A percentile compares a stretch with the other conserved stretches of the same genome.
These are phyloP conservation scores for Ganoderma leucocontextum DNA, from an alignment of 1,284 basidiomycete genomes.

Conservation along the genomic window DNA sequence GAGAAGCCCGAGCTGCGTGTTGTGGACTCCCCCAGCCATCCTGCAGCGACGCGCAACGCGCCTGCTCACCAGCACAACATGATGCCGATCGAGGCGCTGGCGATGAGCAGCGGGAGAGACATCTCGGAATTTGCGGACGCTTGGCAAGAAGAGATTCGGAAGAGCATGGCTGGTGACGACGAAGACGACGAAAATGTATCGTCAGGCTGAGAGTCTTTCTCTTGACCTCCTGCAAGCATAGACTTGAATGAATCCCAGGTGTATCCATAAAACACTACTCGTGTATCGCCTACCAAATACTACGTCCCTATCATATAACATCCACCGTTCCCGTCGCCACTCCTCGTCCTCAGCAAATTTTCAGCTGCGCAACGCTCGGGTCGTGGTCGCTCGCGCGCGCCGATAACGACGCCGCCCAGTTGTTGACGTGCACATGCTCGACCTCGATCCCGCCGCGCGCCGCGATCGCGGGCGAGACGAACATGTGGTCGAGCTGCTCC, in stretches of 20 bases:
- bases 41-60: constrained; percentile 67
- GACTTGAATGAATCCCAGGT: neutral
- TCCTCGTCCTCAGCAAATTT: constrained; percentile 47
- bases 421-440: constrained; percentile 70
- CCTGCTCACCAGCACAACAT: constrained; percentile 90
- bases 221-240: neutral
- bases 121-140: constrained; percentile 76
- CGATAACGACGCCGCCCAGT: constrained; percentile 54
- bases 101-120: constrained; percentile 76
- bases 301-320: neutral
- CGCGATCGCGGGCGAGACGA: constrained; percentile 59
- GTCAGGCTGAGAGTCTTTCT: neutral
- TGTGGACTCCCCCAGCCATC: constrained; percentile 79
- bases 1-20: constrained; percentile 63
- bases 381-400: constrained; percentile 65
- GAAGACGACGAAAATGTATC: constrained; percentile 13
- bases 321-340: neutral
- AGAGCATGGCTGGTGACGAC: constrained; percentile 46
- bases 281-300: constrained; percentile 12
- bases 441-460: constrained; percentile 49
- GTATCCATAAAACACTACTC: constrained; percentile 1
- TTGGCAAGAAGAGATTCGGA: constrained; percentile 68
- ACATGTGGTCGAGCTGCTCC: constrained; percentile 66
- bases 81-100: constrained; percentile 89
- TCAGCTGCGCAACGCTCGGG: constrained; percentile 60